Evolutionary conservation across 192 early-diverging fungal genomes (phyloP).

Genomic region (Coemansia sp.): DNA sequence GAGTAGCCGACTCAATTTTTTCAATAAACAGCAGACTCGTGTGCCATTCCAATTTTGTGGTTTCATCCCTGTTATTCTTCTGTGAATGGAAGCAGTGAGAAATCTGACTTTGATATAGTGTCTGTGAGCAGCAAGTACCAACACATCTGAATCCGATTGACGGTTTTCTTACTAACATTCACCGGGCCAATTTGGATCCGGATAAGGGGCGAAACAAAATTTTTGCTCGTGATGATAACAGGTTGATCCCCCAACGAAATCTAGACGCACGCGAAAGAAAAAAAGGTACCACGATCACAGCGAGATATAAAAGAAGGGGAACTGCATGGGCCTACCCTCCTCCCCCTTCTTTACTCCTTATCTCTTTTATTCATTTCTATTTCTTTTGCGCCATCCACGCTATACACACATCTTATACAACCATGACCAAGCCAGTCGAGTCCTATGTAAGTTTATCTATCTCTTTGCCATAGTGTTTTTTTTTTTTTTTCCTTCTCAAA

Average conservation of each 20-base stretch:
- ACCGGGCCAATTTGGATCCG: not conserved
- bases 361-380: not conserved
- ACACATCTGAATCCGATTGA: not conserved
- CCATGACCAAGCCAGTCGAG: conserved; percentile 48
- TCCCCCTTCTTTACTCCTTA: not conserved
- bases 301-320: conserved; percentile 11
- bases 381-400: no score
- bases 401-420: not conserved
- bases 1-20: not conserved
- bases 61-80: not conserved
- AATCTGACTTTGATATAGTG: not conserved
- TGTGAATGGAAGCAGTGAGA: not conserved
- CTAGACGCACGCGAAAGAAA: conserved; percentile 2
- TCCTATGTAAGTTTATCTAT: conserved; percentile 37
- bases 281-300: conserved; percentile 5
- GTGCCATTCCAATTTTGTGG: not conserved
- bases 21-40: no score
- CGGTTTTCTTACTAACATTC: not conserved
- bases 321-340: not conserved
- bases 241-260: not conserved
- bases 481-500: no score
- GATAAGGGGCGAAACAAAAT: not conserved
- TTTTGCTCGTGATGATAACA: not conserved
- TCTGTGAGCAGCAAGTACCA: not conserved
- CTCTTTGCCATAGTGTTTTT: not conserved